phyloP scores from a whole-genome alignment of 257 asterid genomes.

The Rhazya stricta region DNA sequence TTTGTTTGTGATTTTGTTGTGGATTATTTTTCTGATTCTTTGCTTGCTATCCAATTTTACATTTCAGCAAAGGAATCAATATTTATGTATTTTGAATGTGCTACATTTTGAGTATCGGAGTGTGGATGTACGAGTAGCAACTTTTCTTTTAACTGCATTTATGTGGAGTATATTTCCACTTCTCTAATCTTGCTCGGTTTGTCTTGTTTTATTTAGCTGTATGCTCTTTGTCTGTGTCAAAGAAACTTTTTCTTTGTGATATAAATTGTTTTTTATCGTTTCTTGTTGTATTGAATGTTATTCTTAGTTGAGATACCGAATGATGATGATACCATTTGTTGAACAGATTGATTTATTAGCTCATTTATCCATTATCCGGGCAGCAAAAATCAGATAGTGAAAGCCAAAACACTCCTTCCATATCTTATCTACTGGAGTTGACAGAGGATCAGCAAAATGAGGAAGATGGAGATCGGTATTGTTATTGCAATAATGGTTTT shows the following conservation, averaged over 20 bases:
- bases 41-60: constrained; percentile 16
- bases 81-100: neutral
- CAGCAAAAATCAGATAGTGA: too few species aligned
- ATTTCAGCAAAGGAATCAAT: neutral
- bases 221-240: neutral
- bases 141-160: constrained; percentile 1
- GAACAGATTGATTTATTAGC: constrained; percentile 40
- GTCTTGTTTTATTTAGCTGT: neutral
- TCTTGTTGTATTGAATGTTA: neutral
- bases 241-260: neutral
- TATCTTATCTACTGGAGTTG: constrained; percentile 32
- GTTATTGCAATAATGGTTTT: constrained; percentile 35
- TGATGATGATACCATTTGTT: constrained; percentile 8
- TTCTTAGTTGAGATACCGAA: neutral
- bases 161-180: neutral
- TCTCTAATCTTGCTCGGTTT: neutral
- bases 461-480: constrained; percentile 34
- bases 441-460: constrained; percentile 38
- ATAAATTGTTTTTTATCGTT: neutral
- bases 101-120: neutral
- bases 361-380: too few species aligned
- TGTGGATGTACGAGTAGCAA: neutral
- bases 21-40: constrained; percentile 14
- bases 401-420: too few species aligned
- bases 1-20: constrained; percentile 3